These are phyloP conservation scores for Phytophthora aleatoria DNA, from an alignment of 352 stramenopile genomes.

Conservation along the genomic window DNA sequence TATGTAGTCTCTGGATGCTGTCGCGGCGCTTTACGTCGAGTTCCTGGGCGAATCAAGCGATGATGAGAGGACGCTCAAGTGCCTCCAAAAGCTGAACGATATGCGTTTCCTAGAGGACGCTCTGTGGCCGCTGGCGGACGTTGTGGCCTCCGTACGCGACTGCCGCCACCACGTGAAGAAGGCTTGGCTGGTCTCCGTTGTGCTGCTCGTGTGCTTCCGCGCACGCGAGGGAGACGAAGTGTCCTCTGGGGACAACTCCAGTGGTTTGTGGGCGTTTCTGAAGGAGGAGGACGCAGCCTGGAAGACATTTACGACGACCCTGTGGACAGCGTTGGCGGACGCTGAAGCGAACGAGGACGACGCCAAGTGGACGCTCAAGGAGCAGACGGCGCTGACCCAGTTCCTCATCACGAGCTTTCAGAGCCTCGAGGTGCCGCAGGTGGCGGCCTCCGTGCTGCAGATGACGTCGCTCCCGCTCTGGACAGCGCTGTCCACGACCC, in stretches of 20 bases:
- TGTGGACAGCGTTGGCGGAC: slow-evolving; percentile 38
- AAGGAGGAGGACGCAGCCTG: slow-evolving; percentile 33
- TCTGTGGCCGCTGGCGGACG: slow-evolving; percentile 47
- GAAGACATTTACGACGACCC: slow-evolving; percentile 42
- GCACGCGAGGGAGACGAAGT: slow-evolving; percentile 7
- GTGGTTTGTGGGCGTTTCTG: slow-evolving; percentile 31
- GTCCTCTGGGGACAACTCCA: background rate
- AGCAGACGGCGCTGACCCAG: slow-evolving; percentile 59
- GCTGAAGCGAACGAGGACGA: slow-evolving; percentile 21
- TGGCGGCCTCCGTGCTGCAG: slow-evolving; percentile 61
- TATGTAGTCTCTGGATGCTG: slow-evolving; percentile 31
- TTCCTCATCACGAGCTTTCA: slow-evolving; percentile 70
- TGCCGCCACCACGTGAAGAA: slow-evolving; percentile 48
- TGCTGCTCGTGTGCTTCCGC: slow-evolving; percentile 49
- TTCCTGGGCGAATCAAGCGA: slow-evolving; percentile 35
- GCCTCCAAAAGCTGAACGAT: slow-evolving; percentile 32
- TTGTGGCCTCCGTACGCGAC: slow-evolving; percentile 22
- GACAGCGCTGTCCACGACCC: slow-evolving; percentile 57
- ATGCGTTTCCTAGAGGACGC: slow-evolving; percentile 58
- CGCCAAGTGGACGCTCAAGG: slow-evolving; percentile 50
- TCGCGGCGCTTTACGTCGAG: slow-evolving; percentile 43
- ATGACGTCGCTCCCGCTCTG: slow-evolving; percentile 71
- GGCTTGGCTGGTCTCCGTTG: slow-evolving; percentile 45
- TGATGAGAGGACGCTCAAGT: slow-evolving; percentile 19
- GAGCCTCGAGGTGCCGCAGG: slow-evolving; percentile 54